A percentile compares a stretch with the other conserved stretches of the same genome.
These are phyloP conservation scores for Teratosphaeria zuluensis DNA, from an alignment of 2,329 filamentous ascomycete species.

Conservation along the genomic window DNA sequence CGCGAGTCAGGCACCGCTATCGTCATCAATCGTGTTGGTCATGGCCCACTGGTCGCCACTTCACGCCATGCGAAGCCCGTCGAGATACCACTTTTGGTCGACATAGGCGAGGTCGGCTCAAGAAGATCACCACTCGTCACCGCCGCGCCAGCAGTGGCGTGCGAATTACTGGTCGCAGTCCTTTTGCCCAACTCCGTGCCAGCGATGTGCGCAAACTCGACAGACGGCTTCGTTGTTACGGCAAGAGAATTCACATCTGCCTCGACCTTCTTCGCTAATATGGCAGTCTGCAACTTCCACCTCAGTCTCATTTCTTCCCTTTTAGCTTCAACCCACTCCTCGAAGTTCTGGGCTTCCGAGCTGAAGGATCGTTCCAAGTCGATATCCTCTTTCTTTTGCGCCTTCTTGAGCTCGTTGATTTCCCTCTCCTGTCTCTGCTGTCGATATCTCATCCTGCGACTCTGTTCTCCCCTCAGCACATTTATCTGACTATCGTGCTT, in stretches of 20 bases:
- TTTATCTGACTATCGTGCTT: slow-evolving; percentile 39
- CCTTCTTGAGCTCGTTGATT: slow-evolving; percentile 24
- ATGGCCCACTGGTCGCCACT: background rate
- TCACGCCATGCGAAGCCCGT: background rate
- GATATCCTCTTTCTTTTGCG: slow-evolving; percentile 26
- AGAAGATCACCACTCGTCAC: background rate
- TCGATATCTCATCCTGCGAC: slow-evolving; percentile 27
- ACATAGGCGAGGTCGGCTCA: background rate
- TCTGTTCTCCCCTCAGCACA: slow-evolving; percentile 37
- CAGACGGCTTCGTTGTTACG: background rate
- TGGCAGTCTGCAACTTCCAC: slow-evolving; percentile 33
- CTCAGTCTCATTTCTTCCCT: slow-evolving; percentile 24
- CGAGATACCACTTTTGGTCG: background rate
- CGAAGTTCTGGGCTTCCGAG: slow-evolving; percentile 9
- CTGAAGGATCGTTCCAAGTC: slow-evolving; percentile 24
- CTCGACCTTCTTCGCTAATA: slow-evolving; percentile 25
- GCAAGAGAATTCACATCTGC: background rate
- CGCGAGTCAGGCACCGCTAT: background rate
- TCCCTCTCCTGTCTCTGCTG: slow-evolving; percentile 32
- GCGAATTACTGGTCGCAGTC: background rate
- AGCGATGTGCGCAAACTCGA: background rate
- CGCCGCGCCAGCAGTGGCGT: background rate
- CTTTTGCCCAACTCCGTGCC: background rate
- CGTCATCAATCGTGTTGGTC: background rate
- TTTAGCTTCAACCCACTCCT: slow-evolving; percentile 23